Conservation (phyloP, 169 alveolate species). For the Eimeria praecox region DNA sequence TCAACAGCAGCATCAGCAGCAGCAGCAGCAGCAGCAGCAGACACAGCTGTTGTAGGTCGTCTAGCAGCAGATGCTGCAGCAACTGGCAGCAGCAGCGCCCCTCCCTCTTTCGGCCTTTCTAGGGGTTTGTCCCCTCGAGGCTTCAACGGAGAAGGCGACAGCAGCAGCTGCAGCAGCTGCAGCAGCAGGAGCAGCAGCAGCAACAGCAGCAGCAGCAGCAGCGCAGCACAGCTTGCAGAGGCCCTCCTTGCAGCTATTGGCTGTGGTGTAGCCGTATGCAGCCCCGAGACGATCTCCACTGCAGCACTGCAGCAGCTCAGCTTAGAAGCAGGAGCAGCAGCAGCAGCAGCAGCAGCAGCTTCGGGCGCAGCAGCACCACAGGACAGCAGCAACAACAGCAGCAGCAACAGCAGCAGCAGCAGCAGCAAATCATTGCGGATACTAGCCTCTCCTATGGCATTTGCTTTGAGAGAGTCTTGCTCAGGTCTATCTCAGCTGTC, state of each 20-base stretch:
- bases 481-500: conserved; percentile 76
- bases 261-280: conserved; percentile 73
- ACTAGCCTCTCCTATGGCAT: conserved; percentile 44
- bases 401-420: not conserved
- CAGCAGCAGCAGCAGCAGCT: not conserved
- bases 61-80: conserved; percentile 51
- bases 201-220: conserved; percentile 4
- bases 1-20: not conserved
- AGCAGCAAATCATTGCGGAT: not conserved
- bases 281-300: conserved; percentile 43
- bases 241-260: conserved; percentile 61
- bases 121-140: not conserved
- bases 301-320: conserved; percentile 61
- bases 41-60: not conserved
- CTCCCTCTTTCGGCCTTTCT: not conserved
- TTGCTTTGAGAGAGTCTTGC: conserved; percentile 61
- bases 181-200: conserved; percentile 20
- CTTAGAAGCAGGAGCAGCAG: conserved; percentile 20
- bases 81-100: conserved; percentile 22
- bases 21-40: conserved; percentile 59
- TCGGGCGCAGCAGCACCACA: conserved; percentile 5
- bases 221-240: conserved; percentile 51
- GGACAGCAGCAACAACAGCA: not conserved
- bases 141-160: not conserved
- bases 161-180: conserved; percentile 40